Conservation (phyloP, 129 eudicot genomes). For the Pulicaria dysenterica region DNA sequence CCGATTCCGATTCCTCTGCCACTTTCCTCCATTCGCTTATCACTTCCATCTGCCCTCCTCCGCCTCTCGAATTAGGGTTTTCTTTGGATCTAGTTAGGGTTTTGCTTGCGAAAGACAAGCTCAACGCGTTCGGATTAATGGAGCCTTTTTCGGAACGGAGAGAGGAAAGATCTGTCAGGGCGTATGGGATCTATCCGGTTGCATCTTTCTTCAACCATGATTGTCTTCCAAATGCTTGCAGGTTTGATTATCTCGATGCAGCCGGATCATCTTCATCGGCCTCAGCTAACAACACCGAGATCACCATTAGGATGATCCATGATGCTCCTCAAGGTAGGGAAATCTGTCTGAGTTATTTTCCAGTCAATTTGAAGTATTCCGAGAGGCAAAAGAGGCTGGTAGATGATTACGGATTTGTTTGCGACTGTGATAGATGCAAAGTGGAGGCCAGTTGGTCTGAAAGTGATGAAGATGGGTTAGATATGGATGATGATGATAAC, state of each 20-base stretch:
- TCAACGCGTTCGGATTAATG: conserved; percentile 92
- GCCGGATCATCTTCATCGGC: conserved; percentile 4
- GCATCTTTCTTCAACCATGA: conserved; percentile 93
- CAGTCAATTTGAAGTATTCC: conserved; percentile 66
- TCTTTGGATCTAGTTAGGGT: conserved; percentile 51
- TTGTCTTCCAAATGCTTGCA: conserved; percentile 91
- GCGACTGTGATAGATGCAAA: conserved; percentile 88
- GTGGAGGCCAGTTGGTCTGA: conserved; percentile 90
- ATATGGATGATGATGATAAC: conserved; percentile 23
- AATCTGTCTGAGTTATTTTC: conserved; percentile 88
- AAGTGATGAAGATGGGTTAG: conserved; percentile 51
- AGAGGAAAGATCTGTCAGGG: conserved; percentile 79
- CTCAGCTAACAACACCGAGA: conserved; percentile 47
- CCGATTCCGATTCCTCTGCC: conserved; percentile 14
- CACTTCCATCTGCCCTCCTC: conserved; percentile 33
- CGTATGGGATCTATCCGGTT: conserved; percentile 75
- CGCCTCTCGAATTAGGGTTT: conserved; percentile 34
- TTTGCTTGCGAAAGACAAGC: conserved; percentile 71
- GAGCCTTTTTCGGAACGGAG: conserved; percentile 54
- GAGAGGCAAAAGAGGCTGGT: conserved; percentile 69
- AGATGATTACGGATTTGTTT: conserved; percentile 84
- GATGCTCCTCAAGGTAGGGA: conserved; percentile 76
- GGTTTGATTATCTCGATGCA: conserved; percentile 77
- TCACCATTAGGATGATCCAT: conserved; percentile 72
- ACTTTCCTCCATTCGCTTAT: conserved; percentile 51